A percentile compares a stretch with the other conserved stretches of the same genome.
Conservation (phyloP, 257 asterid genomes). For the Eustoma russellianum region DNA sequence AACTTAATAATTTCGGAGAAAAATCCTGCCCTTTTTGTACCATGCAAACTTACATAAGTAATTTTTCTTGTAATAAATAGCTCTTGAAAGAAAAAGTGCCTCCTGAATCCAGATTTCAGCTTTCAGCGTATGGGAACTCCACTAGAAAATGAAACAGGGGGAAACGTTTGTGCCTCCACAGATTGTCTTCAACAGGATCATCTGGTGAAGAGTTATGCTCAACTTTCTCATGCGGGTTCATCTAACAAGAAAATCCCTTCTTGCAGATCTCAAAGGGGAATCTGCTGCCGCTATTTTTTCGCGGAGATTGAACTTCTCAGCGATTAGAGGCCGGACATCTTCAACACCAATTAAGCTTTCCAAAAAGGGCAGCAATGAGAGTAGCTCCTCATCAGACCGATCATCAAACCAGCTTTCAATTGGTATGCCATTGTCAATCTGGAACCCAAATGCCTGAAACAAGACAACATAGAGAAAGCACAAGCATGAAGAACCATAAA, state of each 20-base stretch:
- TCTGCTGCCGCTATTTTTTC: conserved; percentile 69
- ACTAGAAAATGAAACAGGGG: too few relatives aligned
- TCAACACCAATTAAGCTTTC: conserved; percentile 72
- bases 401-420: conserved; percentile 98
- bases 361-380: conserved; percentile 67
- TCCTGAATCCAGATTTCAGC: too few relatives aligned
- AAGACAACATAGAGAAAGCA: background rate
- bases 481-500: background rate
- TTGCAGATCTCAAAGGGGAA: conserved; percentile 36
- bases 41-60: too few relatives aligned
- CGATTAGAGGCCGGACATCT: conserved; percentile 77
- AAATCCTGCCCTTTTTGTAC: too few relatives aligned
- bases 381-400: conserved; percentile 54
- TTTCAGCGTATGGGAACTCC: too few relatives aligned
- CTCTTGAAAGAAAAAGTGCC: too few relatives aligned
- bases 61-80: too few relatives aligned
- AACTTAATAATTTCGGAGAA: too few relatives aligned
- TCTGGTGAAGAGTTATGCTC: too few relatives aligned
- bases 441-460: conserved; percentile 92
- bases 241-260: conserved; percentile 35
- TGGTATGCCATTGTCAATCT: conserved; percentile 97
- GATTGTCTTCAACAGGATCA: too few relatives aligned
- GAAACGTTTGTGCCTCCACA: too few relatives aligned
- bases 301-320: conserved; percentile 61
- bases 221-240: conserved; percentile 1